phyloP scores from a whole-genome alignment of 2,329 filamentous ascomycete species.

The Rachicladosporium sp. region DNA sequence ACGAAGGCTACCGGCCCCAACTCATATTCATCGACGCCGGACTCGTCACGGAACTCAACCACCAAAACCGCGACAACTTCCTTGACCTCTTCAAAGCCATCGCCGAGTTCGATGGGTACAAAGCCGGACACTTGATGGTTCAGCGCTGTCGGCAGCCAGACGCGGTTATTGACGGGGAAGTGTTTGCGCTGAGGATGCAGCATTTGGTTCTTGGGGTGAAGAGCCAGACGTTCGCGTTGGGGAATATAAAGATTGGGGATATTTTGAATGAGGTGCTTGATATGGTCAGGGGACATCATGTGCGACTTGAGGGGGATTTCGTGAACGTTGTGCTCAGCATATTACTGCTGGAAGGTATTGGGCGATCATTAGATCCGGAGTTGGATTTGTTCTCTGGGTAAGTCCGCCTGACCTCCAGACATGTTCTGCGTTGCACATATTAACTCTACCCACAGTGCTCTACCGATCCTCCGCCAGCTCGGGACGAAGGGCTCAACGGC shows the following conservation, averaged over 20 bases:
- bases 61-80: constrained; percentile 76
- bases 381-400: constrained; percentile 72
- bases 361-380: constrained; percentile 71
- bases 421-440: constrained; percentile 2
- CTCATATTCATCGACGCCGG: constrained; percentile 96
- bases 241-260: constrained; percentile 92
- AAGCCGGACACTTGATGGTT: constrained; percentile 89
- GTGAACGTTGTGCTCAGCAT: constrained; percentile 97
- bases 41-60: constrained; percentile 85
- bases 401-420: constrained; percentile 14
- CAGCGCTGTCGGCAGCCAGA: constrained; percentile 87
- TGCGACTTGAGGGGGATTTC: constrained; percentile 90
- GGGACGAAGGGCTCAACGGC: constrained; percentile 61
- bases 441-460: constrained; percentile 45
- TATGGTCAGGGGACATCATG: constrained; percentile 89
- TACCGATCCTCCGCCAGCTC: constrained; percentile 82
- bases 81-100: constrained; percentile 90
- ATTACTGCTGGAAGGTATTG: constrained; percentile 84
- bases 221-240: constrained; percentile 76
- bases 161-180: constrained; percentile 73
- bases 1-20: constrained; percentile 82
- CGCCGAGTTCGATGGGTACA: constrained; percentile 96
- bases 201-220: constrained; percentile 88
- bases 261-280: constrained; percentile 78
- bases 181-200: constrained; percentile 94